A percentile compares a stretch with the other conserved stretches of the same genome.
Evolutionary conservation across 192 early-diverging fungal species (phyloP).

Genomic region (Podila clonocystis): DNA sequence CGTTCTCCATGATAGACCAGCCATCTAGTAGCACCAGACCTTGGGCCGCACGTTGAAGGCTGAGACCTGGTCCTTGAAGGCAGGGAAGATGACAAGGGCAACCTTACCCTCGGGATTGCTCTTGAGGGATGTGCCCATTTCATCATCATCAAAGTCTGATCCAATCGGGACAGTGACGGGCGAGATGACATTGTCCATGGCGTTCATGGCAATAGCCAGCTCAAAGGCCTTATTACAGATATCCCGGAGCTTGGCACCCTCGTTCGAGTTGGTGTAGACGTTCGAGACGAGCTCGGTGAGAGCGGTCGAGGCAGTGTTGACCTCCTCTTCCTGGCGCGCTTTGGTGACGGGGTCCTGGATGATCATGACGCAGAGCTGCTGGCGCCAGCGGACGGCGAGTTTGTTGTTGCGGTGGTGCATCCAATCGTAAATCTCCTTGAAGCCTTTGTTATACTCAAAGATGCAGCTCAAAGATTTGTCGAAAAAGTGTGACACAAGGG

Average conservation of each 20-base stretch:
- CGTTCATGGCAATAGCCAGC: constrained; percentile 43
- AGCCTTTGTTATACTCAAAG: constrained; percentile 43
- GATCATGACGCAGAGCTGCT: constrained; percentile 47
- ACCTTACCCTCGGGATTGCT: constrained; percentile 46
- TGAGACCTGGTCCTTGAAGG: constrained; percentile 25
- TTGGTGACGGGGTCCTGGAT: constrained; percentile 19
- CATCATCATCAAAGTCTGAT: constrained; percentile 36
- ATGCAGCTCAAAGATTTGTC: constrained; percentile 30
- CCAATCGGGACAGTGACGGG: constrained; percentile 18
- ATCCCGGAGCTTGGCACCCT: constrained; percentile 29
- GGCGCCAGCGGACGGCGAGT: constrained; percentile 41
- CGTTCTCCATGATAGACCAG: neutral
- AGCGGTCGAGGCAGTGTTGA: constrained; percentile 2
- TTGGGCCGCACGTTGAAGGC: constrained; percentile 39
- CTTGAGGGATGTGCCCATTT: constrained; percentile 38
- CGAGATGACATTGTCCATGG: constrained; percentile 19
- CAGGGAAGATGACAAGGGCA: constrained; percentile 44
- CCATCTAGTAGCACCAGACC: constrained; percentile 40
- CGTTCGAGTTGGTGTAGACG: constrained; percentile 44
- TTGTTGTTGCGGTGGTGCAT: constrained; percentile 34
- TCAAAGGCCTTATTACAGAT: constrained; percentile 48
- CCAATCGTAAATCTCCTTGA: constrained; percentile 51
- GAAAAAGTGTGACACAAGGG: constrained; percentile 33
- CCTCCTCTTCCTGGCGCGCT: constrained; percentile 31
- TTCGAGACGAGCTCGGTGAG: constrained; percentile 30